Evolutionary conservation across 768 basidiomycete genomes (phyloP).

Genomic region (Mycena belliarum): DNA sequence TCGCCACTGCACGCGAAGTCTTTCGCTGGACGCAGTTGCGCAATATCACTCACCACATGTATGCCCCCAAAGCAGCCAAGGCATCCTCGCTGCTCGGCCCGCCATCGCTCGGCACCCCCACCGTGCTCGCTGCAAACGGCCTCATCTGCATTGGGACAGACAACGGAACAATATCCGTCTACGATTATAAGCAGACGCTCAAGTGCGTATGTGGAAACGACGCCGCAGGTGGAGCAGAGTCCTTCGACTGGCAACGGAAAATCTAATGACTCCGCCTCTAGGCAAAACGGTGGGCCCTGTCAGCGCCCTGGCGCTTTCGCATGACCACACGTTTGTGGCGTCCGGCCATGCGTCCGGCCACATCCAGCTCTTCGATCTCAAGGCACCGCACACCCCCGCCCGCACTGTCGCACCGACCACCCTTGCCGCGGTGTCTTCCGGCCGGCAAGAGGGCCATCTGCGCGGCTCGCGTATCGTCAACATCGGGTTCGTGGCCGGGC

Average conservation of each 20-base stretch:
- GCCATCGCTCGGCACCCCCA: conserved; percentile 64
- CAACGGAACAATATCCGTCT: conserved; percentile 75
- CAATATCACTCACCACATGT: conserved; percentile 58
- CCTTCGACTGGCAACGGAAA: neutral
- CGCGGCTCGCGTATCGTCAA: conserved; percentile 75
- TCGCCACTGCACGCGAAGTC: conserved; percentile 48
- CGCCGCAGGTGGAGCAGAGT: conserved; percentile 52
- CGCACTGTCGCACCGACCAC: conserved; percentile 73
- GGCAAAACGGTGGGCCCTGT: conserved; percentile 70
- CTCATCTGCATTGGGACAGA: conserved; percentile 88
- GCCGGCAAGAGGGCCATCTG: conserved; percentile 85
- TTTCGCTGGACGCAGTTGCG: conserved; percentile 78
- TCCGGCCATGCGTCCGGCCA: conserved; percentile 85
- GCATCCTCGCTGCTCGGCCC: conserved; percentile 63
- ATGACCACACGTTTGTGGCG: conserved; percentile 91
- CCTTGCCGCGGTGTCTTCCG: conserved; percentile 64
- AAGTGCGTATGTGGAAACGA: conserved; percentile 79
- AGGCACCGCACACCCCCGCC: conserved; percentile 64
- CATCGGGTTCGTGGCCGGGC: conserved; percentile 84
- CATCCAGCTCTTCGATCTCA: conserved; percentile 84
- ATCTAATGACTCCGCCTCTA: conserved; percentile 32
- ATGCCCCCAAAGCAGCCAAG: conserved; percentile 52
- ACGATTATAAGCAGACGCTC: conserved; percentile 88
- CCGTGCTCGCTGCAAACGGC: conserved; percentile 82
- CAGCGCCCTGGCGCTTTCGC: conserved; percentile 87